A percentile compares a stretch with the other conserved stretches of the same genome.
These are phyloP conservation scores for Aspergillus sclerotiicarbonarius DNA, from an alignment of 495 filamentous ascomycete species.

Conservation along the genomic window DNA sequence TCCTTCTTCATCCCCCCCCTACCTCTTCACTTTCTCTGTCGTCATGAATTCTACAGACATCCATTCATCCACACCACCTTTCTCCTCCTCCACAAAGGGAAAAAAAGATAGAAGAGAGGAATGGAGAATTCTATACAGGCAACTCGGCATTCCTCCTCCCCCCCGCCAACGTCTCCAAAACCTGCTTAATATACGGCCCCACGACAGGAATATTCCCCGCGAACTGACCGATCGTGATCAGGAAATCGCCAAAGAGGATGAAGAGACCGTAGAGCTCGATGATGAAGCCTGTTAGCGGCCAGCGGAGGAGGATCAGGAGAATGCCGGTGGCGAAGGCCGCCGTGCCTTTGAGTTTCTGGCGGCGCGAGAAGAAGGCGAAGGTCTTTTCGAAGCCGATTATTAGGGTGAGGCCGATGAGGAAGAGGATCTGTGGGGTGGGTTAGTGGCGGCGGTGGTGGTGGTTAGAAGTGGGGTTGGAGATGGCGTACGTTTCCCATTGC, in stretches of 20 bases:
- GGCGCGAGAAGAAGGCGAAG: slow-evolving; percentile 85
- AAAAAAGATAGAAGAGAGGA: too few relatives aligned
- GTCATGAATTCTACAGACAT: not conserved
- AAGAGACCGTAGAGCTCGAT: slow-evolving; percentile 92
- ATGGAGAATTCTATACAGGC: slow-evolving; percentile 66
- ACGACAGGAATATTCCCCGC: slow-evolving; percentile 80
- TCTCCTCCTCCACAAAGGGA: not conserved
- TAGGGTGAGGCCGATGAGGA: slow-evolving; percentile 90
- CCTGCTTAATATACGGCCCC: slow-evolving; percentile 73
- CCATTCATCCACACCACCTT: not conserved
- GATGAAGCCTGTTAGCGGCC: slow-evolving; percentile 84
- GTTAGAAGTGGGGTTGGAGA: not conserved
- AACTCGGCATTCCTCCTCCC: slow-evolving; percentile 70
- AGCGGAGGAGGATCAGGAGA: slow-evolving; percentile 77
- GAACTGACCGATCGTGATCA: slow-evolving; percentile 87
- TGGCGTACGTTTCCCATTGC: slow-evolving; percentile 80
- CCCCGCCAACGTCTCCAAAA: slow-evolving; percentile 62
- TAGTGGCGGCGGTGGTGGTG: slow-evolving; percentile 9
- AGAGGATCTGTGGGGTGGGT: slow-evolving; percentile 69
- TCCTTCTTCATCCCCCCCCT: not conserved
- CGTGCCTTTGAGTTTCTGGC: slow-evolving; percentile 88
- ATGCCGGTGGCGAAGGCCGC: slow-evolving; percentile 86
- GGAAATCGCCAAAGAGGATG: slow-evolving; percentile 92
- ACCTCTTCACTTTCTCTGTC: not conserved
- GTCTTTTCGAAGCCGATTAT: slow-evolving; percentile 95